Percentiles rank a stretch among this genome's conserved stretches.
Conservation (phyloP, 2,329 filamentous ascomycete species). For the Epichloe sp. region DNA sequence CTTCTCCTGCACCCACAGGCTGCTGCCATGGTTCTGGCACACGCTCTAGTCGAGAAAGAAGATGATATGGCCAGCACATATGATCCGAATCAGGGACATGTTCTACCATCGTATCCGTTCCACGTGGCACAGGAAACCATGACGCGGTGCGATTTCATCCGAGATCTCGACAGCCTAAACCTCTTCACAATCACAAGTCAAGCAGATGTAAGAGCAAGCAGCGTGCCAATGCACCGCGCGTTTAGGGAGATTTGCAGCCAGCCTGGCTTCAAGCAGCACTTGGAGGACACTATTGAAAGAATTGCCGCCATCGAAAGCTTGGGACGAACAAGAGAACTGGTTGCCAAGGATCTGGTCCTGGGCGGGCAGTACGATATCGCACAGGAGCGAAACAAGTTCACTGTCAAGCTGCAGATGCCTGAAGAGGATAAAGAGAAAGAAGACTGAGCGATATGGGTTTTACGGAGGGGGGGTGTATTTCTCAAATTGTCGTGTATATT, state of each 20-base stretch:
- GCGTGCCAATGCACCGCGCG: constrained; percentile 89
- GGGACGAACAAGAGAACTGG: constrained; percentile 84
- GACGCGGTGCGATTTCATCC: constrained; percentile 91
- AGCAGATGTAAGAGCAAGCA: constrained; percentile 81
- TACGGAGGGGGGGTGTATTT: not conserved
- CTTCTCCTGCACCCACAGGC: constrained; percentile 34
- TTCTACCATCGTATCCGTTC: constrained; percentile 68
- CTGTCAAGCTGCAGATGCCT: constrained; percentile 30
- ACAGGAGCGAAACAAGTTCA: constrained; percentile 25
- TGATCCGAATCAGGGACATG: constrained; percentile 53
- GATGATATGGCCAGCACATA: constrained; percentile 52
- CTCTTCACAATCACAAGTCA: constrained; percentile 86
- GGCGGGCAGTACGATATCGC: constrained; percentile 65
- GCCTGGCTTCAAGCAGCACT: constrained; percentile 66
- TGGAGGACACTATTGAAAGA: constrained; percentile 70
- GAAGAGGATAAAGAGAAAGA: constrained; percentile 16
- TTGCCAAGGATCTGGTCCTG: constrained; percentile 85
- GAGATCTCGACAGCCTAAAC: constrained; percentile 83
- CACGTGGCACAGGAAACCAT: constrained; percentile 83
- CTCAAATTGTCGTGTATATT: not conserved
- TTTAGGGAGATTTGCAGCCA: constrained; percentile 71
- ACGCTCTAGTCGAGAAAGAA: constrained; percentile 77
- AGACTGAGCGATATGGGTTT: not conserved
- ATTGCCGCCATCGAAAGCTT: constrained; percentile 91
- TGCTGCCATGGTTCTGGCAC: constrained; percentile 85